Evolutionary conservation across 176 grass and related monocot species (phyloP).

Genomic region (Triticum turgidum): DNA sequence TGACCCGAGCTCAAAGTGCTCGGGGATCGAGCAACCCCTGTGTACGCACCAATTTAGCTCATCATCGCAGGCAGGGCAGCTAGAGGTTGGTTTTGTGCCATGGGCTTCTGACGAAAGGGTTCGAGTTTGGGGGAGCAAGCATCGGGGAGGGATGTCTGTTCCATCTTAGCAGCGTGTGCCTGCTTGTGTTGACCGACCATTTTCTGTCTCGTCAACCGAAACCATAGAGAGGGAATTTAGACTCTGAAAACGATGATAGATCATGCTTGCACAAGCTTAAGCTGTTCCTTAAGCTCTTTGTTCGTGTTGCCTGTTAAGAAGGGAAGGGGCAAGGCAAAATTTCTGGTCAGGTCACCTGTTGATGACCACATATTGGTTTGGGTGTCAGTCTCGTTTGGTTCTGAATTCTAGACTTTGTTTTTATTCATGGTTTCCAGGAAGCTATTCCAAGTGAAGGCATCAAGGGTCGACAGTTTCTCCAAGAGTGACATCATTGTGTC

Average conservation of each 20-base stretch:
- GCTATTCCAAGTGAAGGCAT: constrained; percentile 62
- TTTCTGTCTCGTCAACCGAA: too few relatives aligned
- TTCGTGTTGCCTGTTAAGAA: neutral
- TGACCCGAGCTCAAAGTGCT: too few relatives aligned
- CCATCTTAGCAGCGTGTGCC: too few relatives aligned
- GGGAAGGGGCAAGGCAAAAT: neutral
- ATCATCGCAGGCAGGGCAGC: too few relatives aligned
- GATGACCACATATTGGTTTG: neutral
- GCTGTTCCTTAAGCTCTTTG: neutral
- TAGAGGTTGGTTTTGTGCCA: too few relatives aligned
- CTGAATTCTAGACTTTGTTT: neutral
- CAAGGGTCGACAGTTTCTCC: constrained; percentile 84
- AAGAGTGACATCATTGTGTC: constrained; percentile 98
- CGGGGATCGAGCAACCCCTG: too few relatives aligned
- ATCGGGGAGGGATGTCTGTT: too few relatives aligned
- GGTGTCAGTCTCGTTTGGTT: neutral
- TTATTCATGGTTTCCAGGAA: constrained; percentile 36
- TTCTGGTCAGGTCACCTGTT: neutral
- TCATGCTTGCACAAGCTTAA: neutral
- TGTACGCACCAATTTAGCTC: too few relatives aligned
- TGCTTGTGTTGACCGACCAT: neutral
- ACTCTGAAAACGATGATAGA: neutral
- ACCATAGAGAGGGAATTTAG: neutral
- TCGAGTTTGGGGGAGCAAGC: too few relatives aligned
- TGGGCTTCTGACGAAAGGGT: too few relatives aligned